phyloP scores from a whole-genome alignment of 306 rosid species.

The Gleditsia sinensis region DNA sequence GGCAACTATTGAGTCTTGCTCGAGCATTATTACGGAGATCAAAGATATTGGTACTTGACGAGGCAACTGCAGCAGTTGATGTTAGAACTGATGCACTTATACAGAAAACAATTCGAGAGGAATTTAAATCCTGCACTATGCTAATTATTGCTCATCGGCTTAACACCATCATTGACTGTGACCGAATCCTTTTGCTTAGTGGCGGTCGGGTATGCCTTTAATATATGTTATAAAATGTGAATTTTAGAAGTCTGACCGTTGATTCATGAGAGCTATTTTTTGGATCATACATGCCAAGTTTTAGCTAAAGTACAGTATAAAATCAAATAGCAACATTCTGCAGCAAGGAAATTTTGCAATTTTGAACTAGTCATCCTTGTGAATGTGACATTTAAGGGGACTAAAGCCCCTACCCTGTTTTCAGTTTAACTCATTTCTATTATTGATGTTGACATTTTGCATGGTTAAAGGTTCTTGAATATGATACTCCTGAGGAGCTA shows the following conservation, averaged over 20 bases:
- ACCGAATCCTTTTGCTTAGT: conserved; percentile 77
- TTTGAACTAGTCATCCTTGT: conserved; percentile 11
- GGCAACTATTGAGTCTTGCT: conserved; percentile 89
- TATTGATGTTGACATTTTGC: conserved; percentile 13
- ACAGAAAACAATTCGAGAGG: conserved; percentile 88
- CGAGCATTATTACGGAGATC: conserved; percentile 90
- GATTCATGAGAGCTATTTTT: background rate
- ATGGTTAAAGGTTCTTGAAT: conserved; percentile 66
- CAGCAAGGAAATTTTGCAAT: background rate
- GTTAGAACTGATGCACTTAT: conserved; percentile 94
- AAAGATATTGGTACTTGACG: conserved; percentile 91
- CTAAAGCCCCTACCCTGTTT: background rate
- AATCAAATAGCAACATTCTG: background rate
- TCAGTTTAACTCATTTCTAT: conserved; percentile 22
- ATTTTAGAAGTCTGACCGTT: background rate
- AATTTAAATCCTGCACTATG: conserved; percentile 90
- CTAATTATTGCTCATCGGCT: conserved; percentile 90
- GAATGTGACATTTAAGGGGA: conserved; percentile 7
- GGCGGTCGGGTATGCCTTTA: conserved; percentile 74
- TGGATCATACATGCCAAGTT: background rate
- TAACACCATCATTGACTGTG: conserved; percentile 87
- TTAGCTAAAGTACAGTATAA: background rate
- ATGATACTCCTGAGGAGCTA: conserved; percentile 69
- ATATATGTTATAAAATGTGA: background rate
- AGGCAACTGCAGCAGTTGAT: conserved; percentile 97